Evolutionary conservation across 1,284 basidiomycete genomes (phyloP).

Genomic region (Ganoderma resinaceum): DNA sequence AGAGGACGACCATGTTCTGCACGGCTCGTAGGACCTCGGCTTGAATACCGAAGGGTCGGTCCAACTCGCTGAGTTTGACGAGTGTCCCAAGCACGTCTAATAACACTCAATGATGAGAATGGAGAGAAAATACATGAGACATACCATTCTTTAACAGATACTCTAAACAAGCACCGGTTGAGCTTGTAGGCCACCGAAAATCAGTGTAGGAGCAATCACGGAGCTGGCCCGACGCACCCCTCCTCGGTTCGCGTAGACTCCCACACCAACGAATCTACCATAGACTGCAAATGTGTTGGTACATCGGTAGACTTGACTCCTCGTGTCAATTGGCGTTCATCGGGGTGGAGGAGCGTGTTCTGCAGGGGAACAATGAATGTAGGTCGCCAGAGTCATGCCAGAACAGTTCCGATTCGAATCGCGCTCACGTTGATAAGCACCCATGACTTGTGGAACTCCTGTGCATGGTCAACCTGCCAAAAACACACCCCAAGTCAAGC

Average conservation of each 20-base stretch:
- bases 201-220: slow-evolving; percentile 21
- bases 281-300: slow-evolving; percentile 77
- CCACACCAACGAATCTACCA: slow-evolving; percentile 88
- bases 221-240: slow-evolving; percentile 62
- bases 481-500: not conserved
- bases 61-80: slow-evolving; percentile 85
- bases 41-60: slow-evolving; percentile 86
- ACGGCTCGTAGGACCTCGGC: slow-evolving; percentile 85
- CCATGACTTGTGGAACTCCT: slow-evolving; percentile 80
- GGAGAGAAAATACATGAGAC: slow-evolving; percentile 19
- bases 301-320: slow-evolving; percentile 88
- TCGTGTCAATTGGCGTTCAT: slow-evolving; percentile 81
- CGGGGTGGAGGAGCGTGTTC: slow-evolving; percentile 80
- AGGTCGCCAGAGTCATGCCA: not conserved
- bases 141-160: slow-evolving; percentile 89
- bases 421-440: slow-evolving; percentile 65
- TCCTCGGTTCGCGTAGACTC: slow-evolving; percentile 86
- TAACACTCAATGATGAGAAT: not conserved
- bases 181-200: slow-evolving; percentile 50
- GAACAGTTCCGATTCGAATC: not conserved
- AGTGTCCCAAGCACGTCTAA: slow-evolving; percentile 83
- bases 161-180: slow-evolving; percentile 88
- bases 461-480: slow-evolving; percentile 56
- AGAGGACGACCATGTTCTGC: slow-evolving; percentile 87
- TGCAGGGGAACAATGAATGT: slow-evolving; percentile 38